phyloP scores from a whole-genome alignment of 2,329 filamentous ascomycete species.

The Geosmithia flava region DNA sequence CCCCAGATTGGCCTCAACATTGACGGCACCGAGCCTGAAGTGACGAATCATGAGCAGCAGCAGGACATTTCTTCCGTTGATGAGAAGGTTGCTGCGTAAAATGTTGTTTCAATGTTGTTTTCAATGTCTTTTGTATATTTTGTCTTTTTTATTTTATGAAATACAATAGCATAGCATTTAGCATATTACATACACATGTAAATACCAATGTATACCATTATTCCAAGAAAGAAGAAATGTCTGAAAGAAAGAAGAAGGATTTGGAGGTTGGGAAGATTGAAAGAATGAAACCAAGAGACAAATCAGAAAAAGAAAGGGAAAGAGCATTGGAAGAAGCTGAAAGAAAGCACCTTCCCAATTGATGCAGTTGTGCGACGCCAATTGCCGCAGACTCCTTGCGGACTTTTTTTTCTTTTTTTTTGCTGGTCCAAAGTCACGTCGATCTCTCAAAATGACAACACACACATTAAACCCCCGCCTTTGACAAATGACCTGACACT shows the following conservation, averaged over 20 bases:
- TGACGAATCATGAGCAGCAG: neutral
- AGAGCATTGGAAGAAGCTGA: no score
- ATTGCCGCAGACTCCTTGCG: neutral
- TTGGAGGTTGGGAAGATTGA: no score
- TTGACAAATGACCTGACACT: no score
- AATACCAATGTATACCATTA: no score
- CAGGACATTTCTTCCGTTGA: neutral
- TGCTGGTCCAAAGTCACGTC: neutral
- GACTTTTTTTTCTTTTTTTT: neutral
- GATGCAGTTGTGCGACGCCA: neutral
- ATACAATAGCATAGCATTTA: neutral
- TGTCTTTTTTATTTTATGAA: neutral
- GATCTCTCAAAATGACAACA: neutral
- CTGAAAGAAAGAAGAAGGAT: no score
- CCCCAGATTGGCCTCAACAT: conserved; percentile 5
- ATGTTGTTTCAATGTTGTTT: neutral
- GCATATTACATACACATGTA: no score
- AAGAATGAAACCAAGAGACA: no score
- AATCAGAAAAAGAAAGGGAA: no score
- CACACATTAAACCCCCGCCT: neutral
- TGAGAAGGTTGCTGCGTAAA: neutral
- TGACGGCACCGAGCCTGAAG: neutral
- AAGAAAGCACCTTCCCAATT: neutral
- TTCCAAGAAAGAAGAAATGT: no score
- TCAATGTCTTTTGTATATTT: no score